These are phyloP conservation scores for Talaromyces wortmannii DNA, from an alignment of 495 filamentous ascomycete species.

Conservation along the genomic window DNA sequence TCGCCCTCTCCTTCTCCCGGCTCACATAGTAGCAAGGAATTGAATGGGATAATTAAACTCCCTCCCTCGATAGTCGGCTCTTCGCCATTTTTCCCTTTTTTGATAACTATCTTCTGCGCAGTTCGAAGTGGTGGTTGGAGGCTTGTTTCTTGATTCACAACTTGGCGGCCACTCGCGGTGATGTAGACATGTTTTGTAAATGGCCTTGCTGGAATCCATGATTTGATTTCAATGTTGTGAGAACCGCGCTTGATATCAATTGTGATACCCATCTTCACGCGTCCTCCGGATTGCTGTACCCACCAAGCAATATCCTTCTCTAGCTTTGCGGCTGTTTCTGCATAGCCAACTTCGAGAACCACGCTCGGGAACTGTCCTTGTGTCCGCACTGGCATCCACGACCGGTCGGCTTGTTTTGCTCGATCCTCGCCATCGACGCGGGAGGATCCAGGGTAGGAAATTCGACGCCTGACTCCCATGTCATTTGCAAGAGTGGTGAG, in stretches of 20 bases:
- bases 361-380: neutral
- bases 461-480: neutral
- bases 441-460: neutral
- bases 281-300: neutral
- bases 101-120: neutral
- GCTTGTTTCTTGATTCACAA: neutral
- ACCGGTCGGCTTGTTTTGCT: neutral
- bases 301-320: neutral
- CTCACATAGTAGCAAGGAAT: no score
- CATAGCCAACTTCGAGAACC: neutral
- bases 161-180: neutral
- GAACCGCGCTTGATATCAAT: neutral
- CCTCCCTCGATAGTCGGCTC: neutral
- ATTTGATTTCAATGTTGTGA: neutral
- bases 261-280: neutral
- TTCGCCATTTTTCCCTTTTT: neutral
- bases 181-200: neutral
- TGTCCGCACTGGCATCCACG: neutral
- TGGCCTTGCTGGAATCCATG: neutral
- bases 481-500: neutral
- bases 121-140: neutral
- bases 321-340: neutral
- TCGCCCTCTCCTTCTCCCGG: no score
- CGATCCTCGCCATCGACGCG: neutral
- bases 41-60: no score